phyloP scores from a whole-genome alignment of 1,284 basidiomycete genomes.

The Abortiporus biennis region DNA sequence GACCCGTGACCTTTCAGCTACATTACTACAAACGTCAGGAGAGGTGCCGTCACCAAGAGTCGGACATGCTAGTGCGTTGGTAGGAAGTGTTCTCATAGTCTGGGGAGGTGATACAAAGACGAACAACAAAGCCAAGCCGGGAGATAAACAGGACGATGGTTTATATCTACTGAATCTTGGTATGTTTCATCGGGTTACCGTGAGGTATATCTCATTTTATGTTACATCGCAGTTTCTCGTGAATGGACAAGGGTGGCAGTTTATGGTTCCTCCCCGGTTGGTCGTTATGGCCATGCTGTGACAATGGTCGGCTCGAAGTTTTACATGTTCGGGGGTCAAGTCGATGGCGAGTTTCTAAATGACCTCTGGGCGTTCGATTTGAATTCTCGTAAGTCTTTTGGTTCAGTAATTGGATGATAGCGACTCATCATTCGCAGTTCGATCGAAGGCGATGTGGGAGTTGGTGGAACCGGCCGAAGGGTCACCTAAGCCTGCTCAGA shows the following conservation, averaged over 20 bases:
- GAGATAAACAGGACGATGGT: conserved; percentile 88
- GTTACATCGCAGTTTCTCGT: conserved; percentile 54
- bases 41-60: conserved; percentile 89
- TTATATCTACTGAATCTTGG: conserved; percentile 95
- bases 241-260: conserved; percentile 93
- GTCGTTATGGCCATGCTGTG: conserved; percentile 95
- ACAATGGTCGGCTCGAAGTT: conserved; percentile 91
- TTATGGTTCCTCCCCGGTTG: conserved; percentile 71
- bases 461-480: conserved; percentile 56
- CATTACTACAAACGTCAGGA: conserved; percentile 82
- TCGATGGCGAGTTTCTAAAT: conserved; percentile 93
- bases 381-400: conserved; percentile 68
- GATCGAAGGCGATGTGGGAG: conserved; percentile 75
- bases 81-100: conserved; percentile 93
- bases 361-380: conserved; percentile 98
- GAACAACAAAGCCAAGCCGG: conserved; percentile 55
- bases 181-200: conserved; percentile 22
- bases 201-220: conserved; percentile 5
- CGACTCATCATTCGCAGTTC: no score
- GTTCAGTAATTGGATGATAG: no score
- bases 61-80: conserved; percentile 93
- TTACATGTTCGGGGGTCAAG: conserved; percentile 96
- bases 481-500: conserved; percentile 70
- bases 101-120: conserved; percentile 98
- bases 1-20: conserved; percentile 72